Base-by-base conservation (phyloP, 164 flowering plant genomes). In the Nelumbo lutea region DNA sequence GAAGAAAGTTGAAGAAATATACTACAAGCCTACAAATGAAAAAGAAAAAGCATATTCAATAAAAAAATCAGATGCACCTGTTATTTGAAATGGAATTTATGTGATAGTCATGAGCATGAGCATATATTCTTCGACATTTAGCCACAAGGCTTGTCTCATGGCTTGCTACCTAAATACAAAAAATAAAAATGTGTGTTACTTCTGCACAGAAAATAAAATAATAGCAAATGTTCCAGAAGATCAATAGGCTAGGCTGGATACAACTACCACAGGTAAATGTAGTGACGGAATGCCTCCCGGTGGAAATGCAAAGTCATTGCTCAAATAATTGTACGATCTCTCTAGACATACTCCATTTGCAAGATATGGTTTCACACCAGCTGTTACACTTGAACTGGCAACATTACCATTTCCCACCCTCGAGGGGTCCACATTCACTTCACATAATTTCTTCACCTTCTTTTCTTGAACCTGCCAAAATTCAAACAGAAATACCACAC, bases 51-150 rank as follows among this genome's bases (percentile, higher is more conserved):
- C 14, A 10, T 10, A 7, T 51, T 51, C 55, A 51, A 4, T 53
- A 51, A 47, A 48, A 41, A 48, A 64, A 7, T 10, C 46, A n/a
- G n/a, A 53, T 42, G 58, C 10, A 91, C 99, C 99, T 96, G 88
- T 93, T 96, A 81, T 83, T 93, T 73, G 99, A 96, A 66, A 96
- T 96, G 41, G 99, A 96, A 72, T 96, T 96, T 74, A 96, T 96
- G 79, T 96, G 99, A 75, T 96, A 96, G 83, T 96, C 99, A 83
- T 96, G 99, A 42, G 99, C 99, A 87, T 96, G 98, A 59, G 99
- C 98, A 83, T 96, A 96, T 39, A 90, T 89, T 76, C 99, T 89
- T 71, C 97, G 88, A 78, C 99, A 95, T 82, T 97, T 85, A 44
- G 99, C 87, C 61, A 84, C 68, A 70, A 86, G 87, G 75, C 84